phyloP scores from a whole-genome alignment of 2,329 filamentous ascomycete genomes.

The Aureobasidium mangrovei region DNA sequence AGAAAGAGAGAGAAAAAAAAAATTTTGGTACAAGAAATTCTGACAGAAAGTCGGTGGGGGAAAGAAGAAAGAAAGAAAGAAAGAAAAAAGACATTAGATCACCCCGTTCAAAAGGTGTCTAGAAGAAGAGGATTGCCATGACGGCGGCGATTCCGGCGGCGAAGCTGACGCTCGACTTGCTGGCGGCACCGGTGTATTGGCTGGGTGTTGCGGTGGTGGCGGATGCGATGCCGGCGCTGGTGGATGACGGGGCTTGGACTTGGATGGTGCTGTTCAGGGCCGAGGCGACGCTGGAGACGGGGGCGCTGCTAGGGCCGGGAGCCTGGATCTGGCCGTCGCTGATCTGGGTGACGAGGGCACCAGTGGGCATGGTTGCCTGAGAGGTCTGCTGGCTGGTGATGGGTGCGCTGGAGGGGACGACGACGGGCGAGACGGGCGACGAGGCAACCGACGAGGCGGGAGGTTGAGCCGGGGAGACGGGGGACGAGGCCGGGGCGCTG shows the following conservation, averaged over 20 bases:
- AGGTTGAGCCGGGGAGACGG: too few species aligned
- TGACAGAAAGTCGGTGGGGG: not conserved
- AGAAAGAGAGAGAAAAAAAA: too few species aligned
- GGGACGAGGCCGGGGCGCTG: not conserved
- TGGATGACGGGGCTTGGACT: not conserved
- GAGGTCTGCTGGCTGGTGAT: not conserved
- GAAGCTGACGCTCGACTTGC: conserved; percentile 30
- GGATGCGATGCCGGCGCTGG: not conserved
- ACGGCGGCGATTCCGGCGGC: conserved; percentile 30
- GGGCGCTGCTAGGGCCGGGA: not conserved
- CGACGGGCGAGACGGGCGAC: not conserved
- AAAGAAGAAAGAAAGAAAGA: not conserved
- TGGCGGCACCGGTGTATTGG: conserved; percentile 29
- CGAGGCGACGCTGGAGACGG: not conserved
- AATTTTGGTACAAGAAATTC: too few species aligned
- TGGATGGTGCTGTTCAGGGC: not conserved
- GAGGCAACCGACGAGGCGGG: not conserved
- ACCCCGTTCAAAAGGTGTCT: not conserved
- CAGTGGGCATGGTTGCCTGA: not conserved
- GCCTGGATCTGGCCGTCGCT: conserved; percentile 13
- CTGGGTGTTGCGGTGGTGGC: conserved; percentile 15
- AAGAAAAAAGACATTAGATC: not conserved
- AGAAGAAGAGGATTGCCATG: conserved; percentile 29
- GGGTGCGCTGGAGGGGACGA: not conserved
- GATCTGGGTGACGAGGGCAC: conserved; percentile 9